Conservation (phyloP, 2,329 filamentous ascomycete genomes). For the Pseudofabraea citricarpa region DNA sequence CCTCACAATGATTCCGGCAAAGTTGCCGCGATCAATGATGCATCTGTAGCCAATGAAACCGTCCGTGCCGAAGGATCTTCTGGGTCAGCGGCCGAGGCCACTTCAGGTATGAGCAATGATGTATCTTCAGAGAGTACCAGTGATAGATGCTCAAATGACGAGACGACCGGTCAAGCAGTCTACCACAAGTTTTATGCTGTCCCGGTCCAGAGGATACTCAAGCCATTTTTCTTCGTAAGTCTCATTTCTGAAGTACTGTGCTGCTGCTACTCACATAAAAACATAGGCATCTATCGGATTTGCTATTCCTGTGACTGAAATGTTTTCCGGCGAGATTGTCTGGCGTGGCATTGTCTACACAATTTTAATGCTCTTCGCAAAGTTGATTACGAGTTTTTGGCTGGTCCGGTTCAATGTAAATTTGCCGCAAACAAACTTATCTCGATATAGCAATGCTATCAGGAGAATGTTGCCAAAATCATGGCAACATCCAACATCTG, state of each 20-base stretch:
- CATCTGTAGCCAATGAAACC: background rate
- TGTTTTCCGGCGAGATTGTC: conserved; percentile 59
- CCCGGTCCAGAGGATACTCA: conserved; percentile 38
- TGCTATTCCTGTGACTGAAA: conserved; percentile 66
- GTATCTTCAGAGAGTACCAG: too few species aligned
- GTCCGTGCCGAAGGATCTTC: too few species aligned
- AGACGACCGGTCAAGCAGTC: too few species aligned
- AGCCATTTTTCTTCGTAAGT: conserved; percentile 59
- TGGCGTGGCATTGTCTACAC: conserved; percentile 74
- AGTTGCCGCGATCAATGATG: background rate
- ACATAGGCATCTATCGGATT: conserved; percentile 62
- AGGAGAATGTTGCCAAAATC: too few species aligned
- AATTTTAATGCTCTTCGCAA: conserved; percentile 62
- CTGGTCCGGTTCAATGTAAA: too few species aligned
- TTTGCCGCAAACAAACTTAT: too few species aligned
- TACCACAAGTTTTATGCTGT: conserved; percentile 24
- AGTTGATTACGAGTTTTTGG: too few species aligned
- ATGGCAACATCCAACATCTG: too few species aligned
- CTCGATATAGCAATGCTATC: too few species aligned
- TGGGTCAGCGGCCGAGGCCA: conserved; percentile 1
- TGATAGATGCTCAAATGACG: too few species aligned
- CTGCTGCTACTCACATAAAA: background rate
- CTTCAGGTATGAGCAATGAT: conserved; percentile 11
- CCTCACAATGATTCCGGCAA: conserved; percentile 42
- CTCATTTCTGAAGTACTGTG: background rate